Conservation (phyloP, 306 rosid species). For the Prinsepia uniflora region DNA sequence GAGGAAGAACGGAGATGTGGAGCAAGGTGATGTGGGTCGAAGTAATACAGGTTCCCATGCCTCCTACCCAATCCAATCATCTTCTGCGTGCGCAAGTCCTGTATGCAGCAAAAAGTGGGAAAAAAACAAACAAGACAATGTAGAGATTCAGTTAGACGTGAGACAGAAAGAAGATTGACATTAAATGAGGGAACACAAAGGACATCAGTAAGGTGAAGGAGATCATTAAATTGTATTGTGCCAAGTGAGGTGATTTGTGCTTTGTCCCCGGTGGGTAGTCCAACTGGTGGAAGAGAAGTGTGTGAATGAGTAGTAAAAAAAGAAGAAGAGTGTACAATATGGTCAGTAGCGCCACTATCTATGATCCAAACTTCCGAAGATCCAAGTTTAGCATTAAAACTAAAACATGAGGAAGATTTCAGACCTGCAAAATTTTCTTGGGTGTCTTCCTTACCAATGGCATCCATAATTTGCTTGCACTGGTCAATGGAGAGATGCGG, state of each 20-base stretch:
- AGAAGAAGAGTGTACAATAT: background rate
- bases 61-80: background rate
- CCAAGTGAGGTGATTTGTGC: background rate
- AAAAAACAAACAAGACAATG: background rate
- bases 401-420: background rate
- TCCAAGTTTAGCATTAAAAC: background rate
- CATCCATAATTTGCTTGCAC: too few relatives aligned
- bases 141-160: background rate
- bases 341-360: background rate
- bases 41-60: background rate
- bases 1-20: background rate
- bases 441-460: too few relatives aligned
- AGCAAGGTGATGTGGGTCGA: background rate
- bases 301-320: background rate
- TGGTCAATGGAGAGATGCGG: too few relatives aligned
- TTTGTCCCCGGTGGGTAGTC: background rate
- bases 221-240: background rate
- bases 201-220: background rate
- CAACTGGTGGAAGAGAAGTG: background rate
- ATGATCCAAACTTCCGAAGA: background rate
- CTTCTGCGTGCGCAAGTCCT: background rate
- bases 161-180: background rate
- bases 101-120: background rate
- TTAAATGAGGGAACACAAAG: background rate
- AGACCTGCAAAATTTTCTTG: background rate